Percentiles rank a stretch among this genome's conserved stretches.
phyloP scores from a whole-genome alignment of 139 green algal species.

The Chlorella sp. region DNA sequence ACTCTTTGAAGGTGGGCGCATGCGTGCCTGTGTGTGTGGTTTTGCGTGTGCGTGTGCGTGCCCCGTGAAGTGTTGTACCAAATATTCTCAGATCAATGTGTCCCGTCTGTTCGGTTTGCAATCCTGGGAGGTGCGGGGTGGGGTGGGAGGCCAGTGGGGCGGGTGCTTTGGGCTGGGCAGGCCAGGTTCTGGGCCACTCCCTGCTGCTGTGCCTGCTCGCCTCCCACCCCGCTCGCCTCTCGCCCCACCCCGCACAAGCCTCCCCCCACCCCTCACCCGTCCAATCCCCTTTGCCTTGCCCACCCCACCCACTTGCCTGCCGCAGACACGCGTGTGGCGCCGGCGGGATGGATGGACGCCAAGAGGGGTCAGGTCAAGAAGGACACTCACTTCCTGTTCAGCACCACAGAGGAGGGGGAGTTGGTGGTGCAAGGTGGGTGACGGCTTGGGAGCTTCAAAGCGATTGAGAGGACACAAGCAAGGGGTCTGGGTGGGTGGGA shows the following conservation, averaged over 20 bases:
- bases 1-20: constrained; percentile 7
- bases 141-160: no score
- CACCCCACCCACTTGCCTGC: no score
- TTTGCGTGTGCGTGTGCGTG: no score
- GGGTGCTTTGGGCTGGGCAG: not conserved
- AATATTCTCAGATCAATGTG: no score
- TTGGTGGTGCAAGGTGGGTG: constrained; percentile 34
- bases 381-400: constrained; percentile 45
- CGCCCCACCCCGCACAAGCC: not conserved
- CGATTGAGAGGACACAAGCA: not conserved
- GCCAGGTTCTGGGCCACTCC: not conserved
- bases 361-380: constrained; percentile 14
- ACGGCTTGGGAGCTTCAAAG: not conserved
- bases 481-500: not conserved
- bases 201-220: not conserved
- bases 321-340: constrained; percentile 40
- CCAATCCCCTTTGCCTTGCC: not conserved
- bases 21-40: no score
- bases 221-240: not conserved
- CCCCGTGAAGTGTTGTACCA: no score
- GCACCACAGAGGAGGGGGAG: not conserved
- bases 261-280: not conserved
- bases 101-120: no score
- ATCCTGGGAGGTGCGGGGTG: no score
- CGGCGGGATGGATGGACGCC: not conserved